Conservation (phyloP, 2,329 filamentous ascomycete species). For the Ceratocystis albifundus region DNA sequence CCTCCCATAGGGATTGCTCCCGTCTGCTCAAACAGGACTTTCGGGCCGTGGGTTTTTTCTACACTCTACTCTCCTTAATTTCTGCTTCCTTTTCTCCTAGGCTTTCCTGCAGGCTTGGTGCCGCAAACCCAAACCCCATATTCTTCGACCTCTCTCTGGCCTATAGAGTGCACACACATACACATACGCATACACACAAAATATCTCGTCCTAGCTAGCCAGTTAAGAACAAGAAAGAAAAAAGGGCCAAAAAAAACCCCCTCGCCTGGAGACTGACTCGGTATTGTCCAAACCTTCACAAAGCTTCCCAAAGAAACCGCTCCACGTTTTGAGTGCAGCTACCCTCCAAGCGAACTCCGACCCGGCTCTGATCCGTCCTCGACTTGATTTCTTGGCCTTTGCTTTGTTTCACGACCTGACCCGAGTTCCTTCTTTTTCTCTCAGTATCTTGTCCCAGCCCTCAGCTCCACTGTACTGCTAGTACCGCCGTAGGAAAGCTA, state of each 20-base stretch:
- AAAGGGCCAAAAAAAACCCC: conserved; percentile 1
- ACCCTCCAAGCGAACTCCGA: not conserved
- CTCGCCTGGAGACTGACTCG: not conserved
- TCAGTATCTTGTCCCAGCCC: not conserved
- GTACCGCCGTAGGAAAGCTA: too few relatives aligned
- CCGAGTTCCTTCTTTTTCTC: conserved; percentile 3
- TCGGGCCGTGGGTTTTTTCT: too few relatives aligned
- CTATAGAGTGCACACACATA: not conserved
- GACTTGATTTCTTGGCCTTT: not conserved
- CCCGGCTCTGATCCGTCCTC: conserved; percentile 7
- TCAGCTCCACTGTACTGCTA: not conserved
- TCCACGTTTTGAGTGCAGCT: not conserved
- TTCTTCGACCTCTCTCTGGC: not conserved
- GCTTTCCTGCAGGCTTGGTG: not conserved
- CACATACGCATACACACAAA: not conserved
- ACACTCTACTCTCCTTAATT: not conserved
- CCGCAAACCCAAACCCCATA: not conserved
- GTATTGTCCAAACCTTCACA: not conserved
- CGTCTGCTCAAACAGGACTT: too few relatives aligned
- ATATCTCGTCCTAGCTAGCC: not conserved
- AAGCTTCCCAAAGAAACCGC: not conserved
- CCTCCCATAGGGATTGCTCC: too few relatives aligned
- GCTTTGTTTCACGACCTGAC: conserved; percentile 4
- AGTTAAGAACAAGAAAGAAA: too few relatives aligned
- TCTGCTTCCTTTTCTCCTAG: not conserved